Evolutionary conservation across 2,329 filamentous ascomycete species (phyloP), one percentile per base, ranked within the genome.

Genomic region (Xylariomycetidae sp.): DNA sequence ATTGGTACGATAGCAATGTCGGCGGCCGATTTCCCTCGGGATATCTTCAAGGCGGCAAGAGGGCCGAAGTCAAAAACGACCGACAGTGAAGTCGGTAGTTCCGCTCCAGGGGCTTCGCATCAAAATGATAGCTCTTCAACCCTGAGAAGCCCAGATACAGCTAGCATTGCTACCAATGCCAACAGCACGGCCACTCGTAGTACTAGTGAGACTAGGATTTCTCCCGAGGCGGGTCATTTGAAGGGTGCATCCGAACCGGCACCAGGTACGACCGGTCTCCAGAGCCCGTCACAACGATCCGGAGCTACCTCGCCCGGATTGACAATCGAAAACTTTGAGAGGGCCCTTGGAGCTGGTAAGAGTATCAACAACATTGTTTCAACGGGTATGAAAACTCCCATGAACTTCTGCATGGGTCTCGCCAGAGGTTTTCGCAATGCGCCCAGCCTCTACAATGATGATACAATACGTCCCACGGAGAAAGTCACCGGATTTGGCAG

Each of bases 351-450:
- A 29, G 79, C 84, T 6, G 74, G 77, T 2, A 82, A 77, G 45
- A 79, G 82, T 2, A 72, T 88, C 22, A 73, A 77, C 15, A 76
- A 80, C n/a, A 82, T 92, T 30, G 77, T 89, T 5, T 73, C 74
- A 9, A 80, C 84, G n/a, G 77, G 85, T 5, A 69, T 90, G 38
- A 86, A 85, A 48, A 82, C 82, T 2, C 89, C 88, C 0, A 82
- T 92, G 71, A 87, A 94, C 55, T 83, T 95, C 43, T 86, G 85
- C 25, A 63, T 95, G 26, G 85, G 85, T 1, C 62, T 95, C 23
- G 84, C 88, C 1, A 85, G 84, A 57, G 89, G 89, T 0, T 94
- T 95, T 55, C 83, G 90, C 53, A 95, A 95, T 49, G 82, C 85
- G 5, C 88, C 89, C 0, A 82, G 77, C 46, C 66, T 95, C 1